Base-by-base conservation (phyloP, 345 rosid genomes). In the Sisymbrium altissimum region DNA sequence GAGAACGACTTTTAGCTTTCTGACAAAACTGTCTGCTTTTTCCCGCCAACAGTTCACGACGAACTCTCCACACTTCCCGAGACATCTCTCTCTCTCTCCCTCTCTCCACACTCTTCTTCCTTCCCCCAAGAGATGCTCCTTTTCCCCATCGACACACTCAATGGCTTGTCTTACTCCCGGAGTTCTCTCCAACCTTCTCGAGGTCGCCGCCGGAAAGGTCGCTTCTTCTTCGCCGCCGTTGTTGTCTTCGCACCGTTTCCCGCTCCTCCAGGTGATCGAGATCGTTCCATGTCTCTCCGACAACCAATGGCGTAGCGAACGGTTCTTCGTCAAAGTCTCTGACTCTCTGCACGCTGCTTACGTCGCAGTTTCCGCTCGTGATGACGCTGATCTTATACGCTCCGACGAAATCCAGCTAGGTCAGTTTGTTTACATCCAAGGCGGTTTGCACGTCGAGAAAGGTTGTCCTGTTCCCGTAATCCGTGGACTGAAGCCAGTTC, bases 131-230 rank as follows among this genome's bases (percentile, higher is more conserved):
- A 45, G 29, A 69, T 71, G 78, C 60, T 79, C 1, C 29, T 43
- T 49, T 27, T 14, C 65, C 17, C 9, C 58, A 9, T 46, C 66
- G 8, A 45, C 49, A 19, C 9, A 54, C 9, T 44, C 71, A 15
- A 83, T 84, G 86, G 87, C 89, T 15, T 65, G 74, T 12, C 85
- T 82, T 4, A 80, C 89, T 19, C 86, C 84, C 10, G 87, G 87
- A 29, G 63, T 83, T 41, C 87, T 86, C 52, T 79, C 79, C 9
- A 82, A 80, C 78, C 89, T 86, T 25, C 76, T 86, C 19, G 44
- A 74, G 0, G 50, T 61, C 64, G 81, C 84, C 14, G 76, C 78
- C 70, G 79, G 82, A 66, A 78, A 64, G 10, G 14, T 46, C 7
- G 19, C 17, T 48, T 74, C 83, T 30, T 68, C 62, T 4, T 19